phyloP scores from a whole-genome alignment of 345 rosid genomes.

The Odontarrhena argentea region DNA sequence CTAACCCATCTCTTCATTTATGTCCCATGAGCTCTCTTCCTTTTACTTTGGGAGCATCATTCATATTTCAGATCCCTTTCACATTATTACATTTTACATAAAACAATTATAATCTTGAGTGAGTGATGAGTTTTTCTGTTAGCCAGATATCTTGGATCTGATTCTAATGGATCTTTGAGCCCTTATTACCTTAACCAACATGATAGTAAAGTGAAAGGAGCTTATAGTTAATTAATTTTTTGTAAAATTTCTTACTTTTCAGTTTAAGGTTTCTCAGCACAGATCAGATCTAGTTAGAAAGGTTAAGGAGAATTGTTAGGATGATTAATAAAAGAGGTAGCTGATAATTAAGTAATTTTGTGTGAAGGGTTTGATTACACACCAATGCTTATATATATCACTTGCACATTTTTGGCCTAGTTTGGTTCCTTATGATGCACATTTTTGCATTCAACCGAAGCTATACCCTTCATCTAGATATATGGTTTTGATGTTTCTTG shows the following conservation, averaged over 20 bases:
- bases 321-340: too few species aligned
- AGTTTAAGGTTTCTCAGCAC: not conserved
- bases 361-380: constrained; percentile 4
- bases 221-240: not conserved
- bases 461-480: constrained; percentile 2
- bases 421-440: not conserved
- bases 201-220: not conserved
- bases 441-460: not conserved
- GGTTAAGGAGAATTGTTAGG: not conserved
- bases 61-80: constrained; percentile 29
- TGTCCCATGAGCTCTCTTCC: constrained; percentile 33
- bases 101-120: not conserved
- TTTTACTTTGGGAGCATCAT: constrained; percentile 26
- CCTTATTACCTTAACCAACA: too few species aligned
- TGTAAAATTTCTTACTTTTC: not conserved
- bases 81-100: not conserved
- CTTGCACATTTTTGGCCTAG: not conserved
- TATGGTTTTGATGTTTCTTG: constrained; percentile 21
- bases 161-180: too few species aligned
- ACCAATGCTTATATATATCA: constrained; percentile 2
- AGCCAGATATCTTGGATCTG: too few species aligned
- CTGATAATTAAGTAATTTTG: not conserved
- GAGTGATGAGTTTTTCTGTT: not conserved
- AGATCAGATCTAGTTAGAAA: not conserved
- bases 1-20: constrained; percentile 34